Conservation (phyloP, 2,329 filamentous ascomycete genomes). For the Fusarium subtropicale region DNA sequence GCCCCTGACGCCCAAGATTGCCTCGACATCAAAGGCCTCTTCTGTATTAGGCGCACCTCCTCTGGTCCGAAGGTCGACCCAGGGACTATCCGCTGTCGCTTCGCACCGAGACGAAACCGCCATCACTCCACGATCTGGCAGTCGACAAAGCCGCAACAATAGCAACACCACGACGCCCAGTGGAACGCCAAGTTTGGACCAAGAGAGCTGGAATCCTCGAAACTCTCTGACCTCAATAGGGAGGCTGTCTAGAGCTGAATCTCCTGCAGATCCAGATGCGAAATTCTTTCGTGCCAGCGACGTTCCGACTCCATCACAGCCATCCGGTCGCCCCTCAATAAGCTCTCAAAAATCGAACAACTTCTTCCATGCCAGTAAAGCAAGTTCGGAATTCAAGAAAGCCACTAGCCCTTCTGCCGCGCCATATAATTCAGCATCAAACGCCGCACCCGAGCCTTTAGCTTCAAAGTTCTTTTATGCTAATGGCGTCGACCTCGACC, state of each 20-base stretch:
- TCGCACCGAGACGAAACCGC: slow-evolving; percentile 36
- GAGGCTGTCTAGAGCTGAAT: slow-evolving; percentile 44
- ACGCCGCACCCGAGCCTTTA: slow-evolving; percentile 54
- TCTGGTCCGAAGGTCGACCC: slow-evolving; percentile 54
- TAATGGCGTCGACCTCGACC: slow-evolving; percentile 68
- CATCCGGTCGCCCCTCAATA: slow-evolving; percentile 51
- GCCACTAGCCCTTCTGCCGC: slow-evolving; percentile 48
- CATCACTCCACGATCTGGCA: slow-evolving; percentile 82
- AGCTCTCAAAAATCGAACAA: slow-evolving; percentile 62
- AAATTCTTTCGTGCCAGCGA: slow-evolving; percentile 97
- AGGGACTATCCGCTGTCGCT: slow-evolving; percentile 17
- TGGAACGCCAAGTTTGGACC: slow-evolving; percentile 66
- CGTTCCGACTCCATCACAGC: slow-evolving; percentile 62
- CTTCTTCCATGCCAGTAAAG: slow-evolving; percentile 70
- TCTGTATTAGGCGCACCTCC: slow-evolving; percentile 56
- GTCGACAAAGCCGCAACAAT: slow-evolving; percentile 77
- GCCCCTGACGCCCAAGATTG: slow-evolving; percentile 68
- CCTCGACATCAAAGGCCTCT: slow-evolving; percentile 54
- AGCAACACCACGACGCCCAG: slow-evolving; percentile 75
- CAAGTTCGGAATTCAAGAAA: slow-evolving; percentile 55
- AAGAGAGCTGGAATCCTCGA: slow-evolving; percentile 58
- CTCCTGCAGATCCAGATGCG: slow-evolving; percentile 48
- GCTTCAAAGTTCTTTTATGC: slow-evolving; percentile 80
- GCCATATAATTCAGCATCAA: slow-evolving; percentile 51
- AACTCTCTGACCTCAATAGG: slow-evolving; percentile 49